A percentile compares a stretch with the other conserved stretches of the same genome.
Conservation (phyloP, 2,329 filamentous ascomycete species). For the Chrysosporium keratinophilum region DNA sequence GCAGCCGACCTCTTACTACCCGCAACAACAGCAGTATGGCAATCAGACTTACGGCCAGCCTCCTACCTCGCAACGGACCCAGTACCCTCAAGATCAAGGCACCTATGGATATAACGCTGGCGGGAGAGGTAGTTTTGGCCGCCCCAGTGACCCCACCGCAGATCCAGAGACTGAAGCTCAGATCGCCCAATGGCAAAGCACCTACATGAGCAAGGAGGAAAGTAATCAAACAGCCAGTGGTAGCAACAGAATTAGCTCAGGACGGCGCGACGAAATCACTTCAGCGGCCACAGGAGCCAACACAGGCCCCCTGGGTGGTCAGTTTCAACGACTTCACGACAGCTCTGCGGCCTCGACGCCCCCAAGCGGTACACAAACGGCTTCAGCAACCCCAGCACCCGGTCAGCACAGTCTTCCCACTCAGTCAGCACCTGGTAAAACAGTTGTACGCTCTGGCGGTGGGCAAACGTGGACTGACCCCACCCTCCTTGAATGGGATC, state of each 20-base stretch:
- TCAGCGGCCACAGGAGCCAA: slow-evolving; percentile 37
- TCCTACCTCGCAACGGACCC: slow-evolving; percentile 63
- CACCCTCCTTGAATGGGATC: slow-evolving; percentile 88
- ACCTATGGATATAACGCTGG: slow-evolving; percentile 26
- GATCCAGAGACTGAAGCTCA: slow-evolving; percentile 81
- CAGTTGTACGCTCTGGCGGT: slow-evolving; percentile 76
- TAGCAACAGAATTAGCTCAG: slow-evolving; percentile 29
- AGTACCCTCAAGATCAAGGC: slow-evolving; percentile 51
- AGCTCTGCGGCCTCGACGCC: slow-evolving; percentile 17
- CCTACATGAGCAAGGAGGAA: slow-evolving; percentile 58
- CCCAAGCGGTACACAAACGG: slow-evolving; percentile 23
- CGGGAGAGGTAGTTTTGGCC: slow-evolving; percentile 35
- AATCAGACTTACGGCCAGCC: slow-evolving; percentile 40
- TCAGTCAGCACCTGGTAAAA: slow-evolving; percentile 56
- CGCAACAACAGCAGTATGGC: slow-evolving; percentile 33
- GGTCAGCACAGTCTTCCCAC: slow-evolving; percentile 33
- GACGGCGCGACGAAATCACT: slow-evolving; percentile 36
- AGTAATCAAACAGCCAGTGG: neutral
- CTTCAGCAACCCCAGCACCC: slow-evolving; percentile 40
- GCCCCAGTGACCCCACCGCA: slow-evolving; percentile 33
- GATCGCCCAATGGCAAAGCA: slow-evolving; percentile 90
- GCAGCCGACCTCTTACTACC: slow-evolving; percentile 2
- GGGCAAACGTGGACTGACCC: slow-evolving; percentile 89
- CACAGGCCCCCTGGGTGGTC: slow-evolving; percentile 36
- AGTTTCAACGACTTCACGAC: slow-evolving; percentile 24